Evolutionary conservation across 306 rosid species (phyloP), one percentile per base, ranked within the genome.

Genomic region (Morella rubra): DNA sequence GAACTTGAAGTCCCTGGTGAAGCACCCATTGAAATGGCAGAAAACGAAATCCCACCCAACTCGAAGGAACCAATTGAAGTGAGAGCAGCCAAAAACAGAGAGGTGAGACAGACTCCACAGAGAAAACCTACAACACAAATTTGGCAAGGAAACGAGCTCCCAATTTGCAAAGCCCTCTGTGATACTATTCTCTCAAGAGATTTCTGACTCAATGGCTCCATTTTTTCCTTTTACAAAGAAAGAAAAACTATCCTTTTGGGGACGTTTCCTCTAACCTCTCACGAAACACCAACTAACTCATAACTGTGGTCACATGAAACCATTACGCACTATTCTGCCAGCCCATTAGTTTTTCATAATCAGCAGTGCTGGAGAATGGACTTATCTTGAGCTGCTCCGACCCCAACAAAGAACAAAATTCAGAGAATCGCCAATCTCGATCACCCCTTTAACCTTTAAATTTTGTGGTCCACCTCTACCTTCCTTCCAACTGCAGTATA

Each of bases 61-160:
- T 90, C 87, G 64, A 89, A 83, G 64, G 91, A 53, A 7, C 88
- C 91, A 71, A 91, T 77, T 16, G 98, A 91, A 74, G 98, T 86
- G 46, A 94, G 85, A 80, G 93, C 83, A 74, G 97, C 96, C 73
- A 92, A 64, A 81, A 92, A 88, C 52, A 94, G 75, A 81, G 89
- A 81, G 44, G 96, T 84, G 15, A 94, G 86, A 73, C 98, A 90
- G 32, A 94, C 83, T 71, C 98, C 98, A 64, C 90, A 86, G 1
- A 94, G 92, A 85, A 94, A 89, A 40, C 98, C 98, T 76, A 88
- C 88, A 61, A 89, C 97, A 86, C 98, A 94, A 75, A 92, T 85
- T 83, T 90, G 96, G 64, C 98, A 94, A 13, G 91, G 85, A 74
- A 91, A 91, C 18, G 95, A 92, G 69, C 74, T 92, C 13, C 95